Evolutionary conservation across 2,329 filamentous ascomycete genomes (phyloP), one percentile per base, ranked within the genome.

Genomic region (Ilyonectria robusta): DNA sequence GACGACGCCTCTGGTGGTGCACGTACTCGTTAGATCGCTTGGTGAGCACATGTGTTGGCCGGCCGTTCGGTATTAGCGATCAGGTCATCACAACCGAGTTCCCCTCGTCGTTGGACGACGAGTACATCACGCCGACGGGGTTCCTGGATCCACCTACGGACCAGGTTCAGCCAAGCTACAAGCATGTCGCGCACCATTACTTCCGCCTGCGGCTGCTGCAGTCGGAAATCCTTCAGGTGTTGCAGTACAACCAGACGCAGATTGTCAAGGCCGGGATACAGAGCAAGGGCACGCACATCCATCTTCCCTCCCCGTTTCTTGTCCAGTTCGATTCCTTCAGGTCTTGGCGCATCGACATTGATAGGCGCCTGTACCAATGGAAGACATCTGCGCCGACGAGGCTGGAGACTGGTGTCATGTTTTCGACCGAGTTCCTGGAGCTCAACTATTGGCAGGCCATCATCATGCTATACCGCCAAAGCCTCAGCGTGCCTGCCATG

Each of bases 381-480:
- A 96, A 95, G 79, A 90, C 91, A 31, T 91, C 90, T 6, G 92
- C 94, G 1, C 96, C 95, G 0, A 91, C 88, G 0, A 91, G 92
- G 69, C 82, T 88, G 23, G 90, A 96, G 65, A 97, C 94, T 0
- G 95, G 95, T 1, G 96, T 98, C 2, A 90, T 90, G 4, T 98
- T 98, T 78, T 94, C 93, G 0, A 91, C 93, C 1, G 92, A 97
- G 62, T 97, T 98, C 75, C 82, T 98, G 5, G 94, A 98, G 75
- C 86, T 98, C 67, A 98, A 98, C 80, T 98, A 98, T 81, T 98
- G 95, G 95, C 95, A 98, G 79, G 94, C 94, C 4, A 91, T 98
- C 67, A 97, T 98, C 72, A 94, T 98, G 92, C 88, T 98, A 21
- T 98, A 98, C 79, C 88, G 95, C 62, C 95, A 97, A 80, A 96